Evolutionary conservation across 2,329 filamentous ascomycete species (phyloP).

Genomic region (Laburnicola sp.): DNA sequence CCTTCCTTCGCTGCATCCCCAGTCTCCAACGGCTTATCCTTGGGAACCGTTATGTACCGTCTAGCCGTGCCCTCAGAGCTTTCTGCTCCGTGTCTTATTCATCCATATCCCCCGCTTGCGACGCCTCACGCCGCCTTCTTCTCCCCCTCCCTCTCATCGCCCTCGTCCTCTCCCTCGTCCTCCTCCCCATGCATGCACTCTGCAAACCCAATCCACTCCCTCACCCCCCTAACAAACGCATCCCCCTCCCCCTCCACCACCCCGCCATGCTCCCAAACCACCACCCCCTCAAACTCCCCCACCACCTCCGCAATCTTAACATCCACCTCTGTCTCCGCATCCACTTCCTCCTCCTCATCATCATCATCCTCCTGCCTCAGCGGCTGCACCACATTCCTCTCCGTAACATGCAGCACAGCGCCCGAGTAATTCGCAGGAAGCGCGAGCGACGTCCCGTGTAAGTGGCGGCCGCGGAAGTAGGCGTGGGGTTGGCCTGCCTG

Average conservation of each 20-base stretch:
- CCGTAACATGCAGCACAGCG: conserved; percentile 40
- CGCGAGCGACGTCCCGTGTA: conserved; percentile 67
- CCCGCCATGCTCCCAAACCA: conserved; percentile 83
- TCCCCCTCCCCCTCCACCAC: conserved; percentile 65
- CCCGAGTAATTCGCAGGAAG: conserved; percentile 73
- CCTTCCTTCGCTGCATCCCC: too few relatives aligned
- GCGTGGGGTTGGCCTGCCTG: conserved; percentile 25
- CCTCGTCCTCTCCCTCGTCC: too few relatives aligned
- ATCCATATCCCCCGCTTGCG: too few relatives aligned
- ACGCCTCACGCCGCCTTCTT: not conserved
- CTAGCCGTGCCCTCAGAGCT: too few relatives aligned
- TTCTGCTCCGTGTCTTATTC: too few relatives aligned
- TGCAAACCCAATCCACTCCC: conserved; percentile 79
- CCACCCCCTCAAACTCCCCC: conserved; percentile 71
- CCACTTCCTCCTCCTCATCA: conserved; percentile 23
- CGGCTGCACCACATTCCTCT: conserved; percentile 24
- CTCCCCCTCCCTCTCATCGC: conserved; percentile 2
- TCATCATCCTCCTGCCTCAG: conserved; percentile 10
- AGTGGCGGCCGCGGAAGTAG: conserved; percentile 69
- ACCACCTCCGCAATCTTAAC: conserved; percentile 60
- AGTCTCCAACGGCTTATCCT: too few relatives aligned
- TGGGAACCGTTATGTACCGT: too few relatives aligned
- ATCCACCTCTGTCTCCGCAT: conserved; percentile 28
- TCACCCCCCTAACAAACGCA: conserved; percentile 71
- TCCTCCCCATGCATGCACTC: conserved; percentile 52